Base-by-base conservation (phyloP, 2,329 filamentous ascomycete species). In the Microsporum ferrugineum region DNA sequence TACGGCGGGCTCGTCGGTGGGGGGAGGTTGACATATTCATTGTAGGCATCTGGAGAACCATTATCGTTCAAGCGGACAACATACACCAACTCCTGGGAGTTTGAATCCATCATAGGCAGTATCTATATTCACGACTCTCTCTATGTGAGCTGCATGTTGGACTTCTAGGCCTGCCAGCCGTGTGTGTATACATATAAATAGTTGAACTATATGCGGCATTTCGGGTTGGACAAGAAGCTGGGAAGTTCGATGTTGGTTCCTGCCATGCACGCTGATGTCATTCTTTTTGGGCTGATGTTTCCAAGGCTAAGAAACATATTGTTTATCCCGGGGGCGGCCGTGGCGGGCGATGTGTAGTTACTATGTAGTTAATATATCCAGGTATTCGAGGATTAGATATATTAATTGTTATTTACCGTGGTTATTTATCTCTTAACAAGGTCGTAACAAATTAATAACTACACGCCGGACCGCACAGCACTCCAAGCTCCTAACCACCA, bases 11-110 rank as follows among this genome's bases (percentile, higher is more conserved):
- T 81, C 45, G 81, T 82, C 17, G 88, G 86, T 17, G 94, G 86
- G 0, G 91, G 88, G 49, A 99, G 80, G 74, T 96, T 96, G 69
- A 97, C 88, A 79, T 96, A 99, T 68, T 88, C 86, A 69, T 91
- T 89, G 31, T 88, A 82, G 57, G 99, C 85, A 73, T 95, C 86
- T 39, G 95, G 94, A 67, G 90, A 91, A 68, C 95, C 94, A 76
- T 92, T 84, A 76, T 99, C 92, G 72, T 90, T 94, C 75, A 99
- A 83, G 66, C 89, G 89, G 65, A 99, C 82, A 70, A 95, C 79
- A 77, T 96, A 95, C 65, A 96, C 85, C 51, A 55, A n/a, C 31
- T 55, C 51, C 31, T 17, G 51, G 51, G 31, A n/a, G 17, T 36
- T 55, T n/a, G 31, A 23, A 34, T 55, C 51, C 51, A 36, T 55